Evolutionary conservation across 257 asterid genomes (phyloP).

Genomic region (Leptodermis oblonga): DNA sequence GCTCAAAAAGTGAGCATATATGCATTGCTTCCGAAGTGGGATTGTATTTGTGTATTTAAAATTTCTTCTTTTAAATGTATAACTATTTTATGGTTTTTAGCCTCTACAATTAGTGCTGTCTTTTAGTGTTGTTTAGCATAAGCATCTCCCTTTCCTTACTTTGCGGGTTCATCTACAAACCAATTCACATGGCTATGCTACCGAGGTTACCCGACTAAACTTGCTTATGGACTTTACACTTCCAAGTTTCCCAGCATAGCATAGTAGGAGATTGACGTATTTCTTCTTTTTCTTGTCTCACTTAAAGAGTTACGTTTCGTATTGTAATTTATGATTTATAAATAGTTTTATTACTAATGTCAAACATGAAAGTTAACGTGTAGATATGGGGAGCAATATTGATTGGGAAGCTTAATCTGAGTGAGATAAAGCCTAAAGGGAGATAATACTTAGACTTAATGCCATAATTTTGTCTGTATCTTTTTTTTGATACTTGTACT

Average conservation of each 20-base stretch:
- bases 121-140: background rate
- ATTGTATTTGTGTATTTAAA: slow-evolving; percentile 2
- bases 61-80: background rate
- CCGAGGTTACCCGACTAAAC: no score
- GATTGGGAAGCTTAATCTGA: background rate
- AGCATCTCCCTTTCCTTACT: slow-evolving; percentile 9
- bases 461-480: slow-evolving; percentile 4
- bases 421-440: slow-evolving; percentile 5
- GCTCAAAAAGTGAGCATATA: slow-evolving; percentile 26
- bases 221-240: background rate
- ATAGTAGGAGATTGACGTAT: background rate
- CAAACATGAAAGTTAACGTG: no score
- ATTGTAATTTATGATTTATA: no score
- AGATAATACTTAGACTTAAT: no score
- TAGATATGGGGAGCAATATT: background rate
- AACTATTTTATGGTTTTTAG: background rate
- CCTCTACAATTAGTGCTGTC: background rate
- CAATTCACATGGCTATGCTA: slow-evolving; percentile 9
- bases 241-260: background rate
- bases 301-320: no score
- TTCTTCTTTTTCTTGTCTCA: no score
- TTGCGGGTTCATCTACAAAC: background rate
- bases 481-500: slow-evolving; percentile 4
- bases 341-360: no score
- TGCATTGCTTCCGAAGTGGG: slow-evolving; percentile 59